phyloP scores from a whole-genome alignment of 1,284 basidiomycete genomes.

The Termitomyces sp. region DNA sequence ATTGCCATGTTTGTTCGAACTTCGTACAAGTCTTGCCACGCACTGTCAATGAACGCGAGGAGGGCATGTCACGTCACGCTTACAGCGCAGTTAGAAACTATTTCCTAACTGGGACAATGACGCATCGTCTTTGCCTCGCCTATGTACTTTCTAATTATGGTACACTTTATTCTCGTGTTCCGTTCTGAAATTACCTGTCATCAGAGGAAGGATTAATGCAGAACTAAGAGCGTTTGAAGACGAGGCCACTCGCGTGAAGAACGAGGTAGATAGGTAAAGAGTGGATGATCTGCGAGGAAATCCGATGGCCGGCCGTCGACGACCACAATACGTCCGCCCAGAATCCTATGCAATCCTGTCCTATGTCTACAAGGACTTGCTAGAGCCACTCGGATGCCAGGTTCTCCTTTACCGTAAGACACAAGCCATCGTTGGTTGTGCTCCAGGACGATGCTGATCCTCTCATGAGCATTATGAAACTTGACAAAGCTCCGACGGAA shows the following conservation, averaged over 20 bases:
- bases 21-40: too few relatives aligned
- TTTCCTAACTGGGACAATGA: too few relatives aligned
- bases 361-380: constrained; percentile 97
- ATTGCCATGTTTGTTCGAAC: constrained; percentile 18
- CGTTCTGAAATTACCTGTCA: constrained; percentile 92
- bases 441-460: constrained; percentile 97
- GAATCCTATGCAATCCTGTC: constrained; percentile 99
- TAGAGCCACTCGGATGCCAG: constrained; percentile 96
- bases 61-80: too few relatives aligned
- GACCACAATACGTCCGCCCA: constrained; percentile 93
- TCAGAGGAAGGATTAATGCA: constrained; percentile 97
- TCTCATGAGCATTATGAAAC: constrained; percentile 97
- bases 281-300: constrained; percentile 95
- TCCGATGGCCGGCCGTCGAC: constrained; percentile 99
- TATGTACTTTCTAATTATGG: too few relatives aligned
- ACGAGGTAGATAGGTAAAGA: constrained; percentile 89
- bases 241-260: constrained; percentile 83
- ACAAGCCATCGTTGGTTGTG: constrained; percentile 92
- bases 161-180: too few relatives aligned
- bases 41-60: too few relatives aligned
- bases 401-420: constrained; percentile 97
- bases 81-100: too few relatives aligned
- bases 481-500: constrained; percentile 98
- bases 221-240: constrained; percentile 90
- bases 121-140: too few relatives aligned